phyloP scores from a whole-genome alignment of 2,329 filamentous ascomycete species.

The Fulvia fulva region DNA sequence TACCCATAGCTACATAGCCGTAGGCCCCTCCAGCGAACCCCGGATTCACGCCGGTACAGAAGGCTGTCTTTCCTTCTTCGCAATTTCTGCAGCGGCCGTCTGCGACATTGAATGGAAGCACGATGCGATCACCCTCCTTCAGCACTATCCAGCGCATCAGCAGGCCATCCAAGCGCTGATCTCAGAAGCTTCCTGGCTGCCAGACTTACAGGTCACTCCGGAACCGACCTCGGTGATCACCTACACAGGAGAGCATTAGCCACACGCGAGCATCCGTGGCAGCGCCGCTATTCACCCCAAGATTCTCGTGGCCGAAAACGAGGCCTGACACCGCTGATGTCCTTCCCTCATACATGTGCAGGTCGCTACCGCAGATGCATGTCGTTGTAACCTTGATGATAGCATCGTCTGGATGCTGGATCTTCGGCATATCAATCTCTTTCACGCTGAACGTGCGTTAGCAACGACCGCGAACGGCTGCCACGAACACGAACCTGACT shows the following conservation, averaged over 20 bases:
- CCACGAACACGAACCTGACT: not conserved
- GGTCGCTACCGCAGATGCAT: constrained; percentile 36
- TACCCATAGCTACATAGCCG: constrained; percentile 50
- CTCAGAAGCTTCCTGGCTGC: not conserved
- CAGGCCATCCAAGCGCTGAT: no score
- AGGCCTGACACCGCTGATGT: constrained; percentile 60
- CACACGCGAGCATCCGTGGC: no score
- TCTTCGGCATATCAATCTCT: constrained; percentile 54
- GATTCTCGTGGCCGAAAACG: constrained; percentile 55
- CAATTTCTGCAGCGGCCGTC: constrained; percentile 62
- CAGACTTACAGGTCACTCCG: constrained; percentile 50
- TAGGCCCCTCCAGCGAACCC: constrained; percentile 34
- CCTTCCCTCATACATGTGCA: constrained; percentile 59
- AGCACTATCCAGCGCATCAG: constrained; percentile 28
- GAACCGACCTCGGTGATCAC: constrained; percentile 49
- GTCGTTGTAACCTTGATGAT: constrained; percentile 64
- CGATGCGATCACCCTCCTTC: constrained; percentile 60
- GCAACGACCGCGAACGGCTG: not conserved
- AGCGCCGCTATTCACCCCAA: no score
- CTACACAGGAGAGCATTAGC: no score
- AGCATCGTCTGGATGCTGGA: constrained; percentile 53
- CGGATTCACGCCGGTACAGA: constrained; percentile 53
- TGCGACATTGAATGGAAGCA: constrained; percentile 63
- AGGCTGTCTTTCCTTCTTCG: constrained; percentile 61
- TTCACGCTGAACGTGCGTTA: constrained; percentile 52